phyloP scores from a whole-genome alignment of 495 filamentous ascomycete species.

The Penicillium psychrofluorescens region DNA sequence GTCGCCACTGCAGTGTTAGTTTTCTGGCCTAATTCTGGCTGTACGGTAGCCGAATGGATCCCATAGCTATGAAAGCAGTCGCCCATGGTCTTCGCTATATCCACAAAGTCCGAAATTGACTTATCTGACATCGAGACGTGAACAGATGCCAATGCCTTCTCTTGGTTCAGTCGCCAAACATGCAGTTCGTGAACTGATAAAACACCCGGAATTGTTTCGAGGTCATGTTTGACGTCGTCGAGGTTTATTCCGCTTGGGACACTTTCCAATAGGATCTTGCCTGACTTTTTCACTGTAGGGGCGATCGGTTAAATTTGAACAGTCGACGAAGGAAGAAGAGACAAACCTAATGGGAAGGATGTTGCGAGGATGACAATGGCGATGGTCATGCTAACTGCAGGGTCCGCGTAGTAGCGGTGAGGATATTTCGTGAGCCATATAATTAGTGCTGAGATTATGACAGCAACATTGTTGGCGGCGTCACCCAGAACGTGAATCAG shows the following conservation, averaged over 20 bases:
- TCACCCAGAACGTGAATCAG: slow-evolving; percentile 42
- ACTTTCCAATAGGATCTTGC: slow-evolving; percentile 66
- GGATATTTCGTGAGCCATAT: slow-evolving; percentile 33
- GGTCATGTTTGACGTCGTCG: slow-evolving; percentile 67
- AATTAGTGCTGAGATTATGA: slow-evolving; percentile 33
- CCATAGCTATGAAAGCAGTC: slow-evolving; percentile 43
- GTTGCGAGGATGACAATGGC: slow-evolving; percentile 36
- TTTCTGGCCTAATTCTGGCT: slow-evolving; percentile 22
- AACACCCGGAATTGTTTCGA: slow-evolving; percentile 35
- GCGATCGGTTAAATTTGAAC: too few species aligned
- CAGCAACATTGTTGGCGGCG: slow-evolving; percentile 38
- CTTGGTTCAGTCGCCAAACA: slow-evolving; percentile 40
- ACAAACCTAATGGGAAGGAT: slow-evolving; percentile 29
- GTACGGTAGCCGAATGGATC: slow-evolving; percentile 36
- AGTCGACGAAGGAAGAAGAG: too few species aligned
- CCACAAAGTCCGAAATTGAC: slow-evolving; percentile 18
- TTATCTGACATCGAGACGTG: slow-evolving; percentile 28
- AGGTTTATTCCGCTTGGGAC: slow-evolving; percentile 67
- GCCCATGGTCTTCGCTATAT: slow-evolving; percentile 26
- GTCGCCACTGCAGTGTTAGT: too few species aligned
- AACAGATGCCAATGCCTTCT: slow-evolving; percentile 35
- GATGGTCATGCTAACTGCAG: slow-evolving; percentile 37
- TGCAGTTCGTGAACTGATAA: slow-evolving; percentile 37
- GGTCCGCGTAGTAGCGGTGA: slow-evolving; percentile 39
- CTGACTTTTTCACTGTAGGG: slow-evolving; percentile 22